Conservation (phyloP, 306 rosid genomes). For the Prunus mira region DNA sequence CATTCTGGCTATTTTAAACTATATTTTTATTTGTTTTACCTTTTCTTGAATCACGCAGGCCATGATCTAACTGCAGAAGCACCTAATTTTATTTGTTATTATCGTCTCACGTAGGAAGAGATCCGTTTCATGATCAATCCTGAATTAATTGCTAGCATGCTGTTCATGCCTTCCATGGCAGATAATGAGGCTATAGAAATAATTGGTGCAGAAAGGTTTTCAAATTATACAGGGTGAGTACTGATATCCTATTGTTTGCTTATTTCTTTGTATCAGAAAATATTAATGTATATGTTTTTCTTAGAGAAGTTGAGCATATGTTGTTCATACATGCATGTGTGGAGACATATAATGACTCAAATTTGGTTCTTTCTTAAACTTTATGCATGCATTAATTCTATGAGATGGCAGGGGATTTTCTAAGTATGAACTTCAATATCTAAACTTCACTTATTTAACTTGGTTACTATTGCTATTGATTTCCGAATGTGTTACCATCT, state of each 20-base stretch:
- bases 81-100: conserved; percentile 21
- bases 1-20: neutral
- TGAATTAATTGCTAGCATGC: conserved; percentile 84
- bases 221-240: conserved; percentile 82
- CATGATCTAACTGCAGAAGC: conserved; percentile 20
- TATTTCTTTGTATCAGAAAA: neutral
- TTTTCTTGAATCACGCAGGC: conserved; percentile 19
- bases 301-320: neutral
- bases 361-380: neutral
- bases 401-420: neutral
- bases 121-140: conserved; percentile 91
- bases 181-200: conserved; percentile 90
- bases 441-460: neutral
- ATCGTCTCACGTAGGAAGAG: conserved; percentile 65
- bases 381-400: neutral
- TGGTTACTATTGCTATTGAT: conserved; percentile 11
- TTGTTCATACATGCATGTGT: neutral
- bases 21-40: neutral
- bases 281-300: neutral
- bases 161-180: conserved; percentile 86
- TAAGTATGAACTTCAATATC: neutral
- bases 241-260: neutral
- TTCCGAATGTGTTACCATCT: conserved; percentile 21
- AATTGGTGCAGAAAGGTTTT: conserved; percentile 85
- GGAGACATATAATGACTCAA: neutral